phyloP scores from a whole-genome alignment of 129 eudicot genomes.

The Daucus carota region DH1_v3.0 NC_030386.2:37775001-37775500 shows the following conservation, averaged over 20 bases:
- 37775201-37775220: not conserved
- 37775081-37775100: slow-evolving; percentile 36
- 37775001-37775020: slow-evolving; percentile 64
- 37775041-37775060: slow-evolving; percentile 46
- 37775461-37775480: not conserved
- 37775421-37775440: not conserved
- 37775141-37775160: slow-evolving; percentile 39
- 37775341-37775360: not conserved
- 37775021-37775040: slow-evolving; percentile 25
- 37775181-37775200: slow-evolving; percentile 1
- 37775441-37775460: not conserved
- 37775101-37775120: slow-evolving; percentile 57
- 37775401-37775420: no score
- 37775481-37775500: not conserved
- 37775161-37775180: slow-evolving; percentile 61
- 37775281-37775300: not conserved
- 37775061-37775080: slow-evolving; percentile 44
- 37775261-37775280: not conserved
- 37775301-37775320: not conserved
- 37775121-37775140: slow-evolving; percentile 49
- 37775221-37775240: not conserved
- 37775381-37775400: not conserved
- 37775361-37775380: not conserved
- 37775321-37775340: not conserved
- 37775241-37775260: not conserved